Evolutionary conservation across 352 stramenopile genomes (phyloP).

Genomic region (Pseudoperonospora humuli): DNA sequence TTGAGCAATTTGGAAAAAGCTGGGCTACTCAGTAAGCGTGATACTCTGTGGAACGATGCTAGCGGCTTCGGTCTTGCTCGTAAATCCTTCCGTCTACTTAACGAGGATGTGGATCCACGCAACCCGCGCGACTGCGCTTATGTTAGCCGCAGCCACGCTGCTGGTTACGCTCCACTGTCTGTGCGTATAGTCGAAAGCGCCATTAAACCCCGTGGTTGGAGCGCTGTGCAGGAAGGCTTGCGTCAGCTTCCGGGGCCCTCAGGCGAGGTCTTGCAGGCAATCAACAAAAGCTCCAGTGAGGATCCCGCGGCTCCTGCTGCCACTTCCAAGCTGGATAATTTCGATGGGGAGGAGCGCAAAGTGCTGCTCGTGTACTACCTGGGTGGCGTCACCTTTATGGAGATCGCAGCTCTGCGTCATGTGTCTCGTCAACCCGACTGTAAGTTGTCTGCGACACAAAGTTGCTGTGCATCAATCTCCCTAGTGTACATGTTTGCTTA

Average conservation of each 20-base stretch:
- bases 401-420: conserved; percentile 93
- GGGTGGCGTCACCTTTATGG: conserved; percentile 94
- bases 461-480: background rate
- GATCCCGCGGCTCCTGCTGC: conserved; percentile 26
- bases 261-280: conserved; percentile 63
- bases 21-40: conserved; percentile 84
- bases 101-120: conserved; percentile 90
- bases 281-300: conserved; percentile 29
- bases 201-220: conserved; percentile 72
- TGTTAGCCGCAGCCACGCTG: conserved; percentile 64
- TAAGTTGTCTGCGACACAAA: conserved; percentile 31
- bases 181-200: conserved; percentile 89
- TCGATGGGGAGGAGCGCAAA: conserved; percentile 79
- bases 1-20: conserved; percentile 92
- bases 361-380: conserved; percentile 95
- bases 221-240: conserved; percentile 70
- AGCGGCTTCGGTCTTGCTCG: conserved; percentile 81
- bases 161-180: conserved; percentile 91
- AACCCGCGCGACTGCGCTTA: conserved; percentile 94
- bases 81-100: conserved; percentile 92
- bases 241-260: conserved; percentile 75
- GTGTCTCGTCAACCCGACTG: conserved; percentile 89
- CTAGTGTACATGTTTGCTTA: background rate
- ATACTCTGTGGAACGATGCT: conserved; percentile 79
- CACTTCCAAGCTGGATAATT: conserved; percentile 53